Evolutionary conservation across 75 land plant genomes (phyloP).

Genomic region (Adiantum capillusveneris): DNA sequence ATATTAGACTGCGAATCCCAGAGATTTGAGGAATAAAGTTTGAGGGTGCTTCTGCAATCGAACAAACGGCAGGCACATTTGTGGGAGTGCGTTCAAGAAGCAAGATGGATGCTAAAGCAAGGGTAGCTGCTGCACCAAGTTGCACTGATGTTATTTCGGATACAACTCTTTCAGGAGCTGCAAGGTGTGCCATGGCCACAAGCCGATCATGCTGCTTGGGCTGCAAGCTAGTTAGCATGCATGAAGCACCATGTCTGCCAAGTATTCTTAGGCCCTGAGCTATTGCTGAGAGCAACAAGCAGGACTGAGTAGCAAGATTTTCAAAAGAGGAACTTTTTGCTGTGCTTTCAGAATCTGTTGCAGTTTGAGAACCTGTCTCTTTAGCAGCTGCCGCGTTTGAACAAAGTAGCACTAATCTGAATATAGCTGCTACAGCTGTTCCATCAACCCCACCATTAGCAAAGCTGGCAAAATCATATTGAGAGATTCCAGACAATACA

Average conservation of each 20-base stretch:
- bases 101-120: conserved; percentile 84
- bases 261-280: conserved; percentile 51
- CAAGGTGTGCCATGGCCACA: conserved; percentile 53
- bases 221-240: conserved; percentile 61
- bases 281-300: conserved; percentile 59
- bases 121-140: conserved; percentile 60
- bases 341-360: conserved; percentile 15
- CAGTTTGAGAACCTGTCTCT: conserved; percentile 36
- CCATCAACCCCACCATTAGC: conserved; percentile 79
- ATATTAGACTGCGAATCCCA: conserved; percentile 38
- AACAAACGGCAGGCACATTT: conserved; percentile 25
- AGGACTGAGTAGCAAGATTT: conserved; percentile 42
- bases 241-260: conserved; percentile 56
- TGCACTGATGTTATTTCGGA: conserved; percentile 34
- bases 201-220: conserved; percentile 75
- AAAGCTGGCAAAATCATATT: conserved; percentile 28
- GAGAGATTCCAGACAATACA: conserved; percentile 58
- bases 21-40: conserved; percentile 57
- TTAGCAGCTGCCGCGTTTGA: conserved; percentile 48
- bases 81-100: conserved; percentile 53
- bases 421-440: conserved; percentile 72
- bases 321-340: conserved; percentile 37
- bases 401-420: conserved; percentile 50
- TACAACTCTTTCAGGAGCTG: conserved; percentile 38
- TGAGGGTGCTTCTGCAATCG: conserved; percentile 50